A percentile compares a stretch with the other conserved stretches of the same genome.
Conservation (phyloP, 2,329 filamentous ascomycete genomes). For the Gaeumannomyces tritici region DNA sequence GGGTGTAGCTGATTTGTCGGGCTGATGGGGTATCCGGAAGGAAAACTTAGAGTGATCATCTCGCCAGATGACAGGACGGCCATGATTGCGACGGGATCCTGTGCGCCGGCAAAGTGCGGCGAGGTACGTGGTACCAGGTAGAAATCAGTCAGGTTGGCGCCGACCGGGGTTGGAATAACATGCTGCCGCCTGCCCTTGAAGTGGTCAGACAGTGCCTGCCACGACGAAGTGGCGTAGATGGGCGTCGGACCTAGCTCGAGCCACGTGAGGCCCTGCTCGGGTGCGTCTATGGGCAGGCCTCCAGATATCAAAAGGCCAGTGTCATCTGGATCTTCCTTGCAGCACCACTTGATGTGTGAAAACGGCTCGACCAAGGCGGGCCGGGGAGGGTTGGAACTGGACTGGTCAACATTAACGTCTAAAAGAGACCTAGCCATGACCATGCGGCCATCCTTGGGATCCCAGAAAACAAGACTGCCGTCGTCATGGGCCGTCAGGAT, state of each 20-base stretch:
- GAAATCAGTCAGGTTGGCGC: slow-evolving; percentile 69
- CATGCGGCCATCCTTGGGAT: slow-evolving; percentile 76
- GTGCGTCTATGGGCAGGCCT: slow-evolving; percentile 57
- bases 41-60: slow-evolving; percentile 82
- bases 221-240: slow-evolving; percentile 82
- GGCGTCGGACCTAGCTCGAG: slow-evolving; percentile 84
- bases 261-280: slow-evolving; percentile 73
- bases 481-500: slow-evolving; percentile 83
- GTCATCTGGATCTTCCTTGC: slow-evolving; percentile 87
- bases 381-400: slow-evolving; percentile 25
- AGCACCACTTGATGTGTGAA: slow-evolving; percentile 80
- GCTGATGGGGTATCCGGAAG: slow-evolving; percentile 80
- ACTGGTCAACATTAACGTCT: slow-evolving; percentile 61
- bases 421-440: slow-evolving; percentile 75
- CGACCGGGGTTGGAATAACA: slow-evolving; percentile 65
- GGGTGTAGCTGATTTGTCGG: slow-evolving; percentile 90
- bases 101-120: slow-evolving; percentile 77
- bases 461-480: slow-evolving; percentile 88
- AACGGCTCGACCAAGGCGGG: slow-evolving; percentile 62
- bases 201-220: slow-evolving; percentile 72
- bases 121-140: slow-evolving; percentile 73
- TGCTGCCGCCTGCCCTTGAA: slow-evolving; percentile 67
- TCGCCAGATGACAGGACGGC: slow-evolving; percentile 77
- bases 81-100: slow-evolving; percentile 83
- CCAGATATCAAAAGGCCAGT: slow-evolving; percentile 82